These are phyloP conservation scores for Salvia hispanica DNA, from an alignment of 257 asterid genomes.

Conservation along the genomic window DNA sequence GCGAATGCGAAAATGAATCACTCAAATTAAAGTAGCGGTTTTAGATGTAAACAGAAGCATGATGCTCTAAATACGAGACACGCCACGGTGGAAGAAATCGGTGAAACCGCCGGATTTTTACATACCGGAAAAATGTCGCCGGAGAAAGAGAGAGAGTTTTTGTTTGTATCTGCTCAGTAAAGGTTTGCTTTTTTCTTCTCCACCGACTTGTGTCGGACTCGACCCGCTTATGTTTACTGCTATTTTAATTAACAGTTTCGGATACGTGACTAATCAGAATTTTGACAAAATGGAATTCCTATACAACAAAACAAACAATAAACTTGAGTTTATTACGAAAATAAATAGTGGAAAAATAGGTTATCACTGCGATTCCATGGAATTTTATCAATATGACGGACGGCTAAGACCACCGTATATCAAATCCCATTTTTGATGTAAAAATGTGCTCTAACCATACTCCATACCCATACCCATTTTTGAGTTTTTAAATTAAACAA, in stretches of 20 bases:
- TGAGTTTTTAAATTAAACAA: no score
- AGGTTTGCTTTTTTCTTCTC: constrained; percentile 32
- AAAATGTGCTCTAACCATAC: no score
- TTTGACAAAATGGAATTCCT: no score
- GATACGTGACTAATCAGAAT: constrained; percentile 45
- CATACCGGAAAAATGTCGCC: constrained; percentile 43
- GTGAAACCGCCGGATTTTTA: constrained; percentile 1
- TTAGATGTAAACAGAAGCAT: constrained; percentile 10
- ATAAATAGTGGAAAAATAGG: no score
- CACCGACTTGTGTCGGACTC: constrained; percentile 79
- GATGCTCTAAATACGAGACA: constrained; percentile 7
- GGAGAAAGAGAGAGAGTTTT: constrained; percentile 29
- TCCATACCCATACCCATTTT: no score
- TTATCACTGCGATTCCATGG: no score
- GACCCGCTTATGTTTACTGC: constrained; percentile 54
- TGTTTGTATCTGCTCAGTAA: constrained; percentile 16
- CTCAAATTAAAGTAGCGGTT: constrained; percentile 21
- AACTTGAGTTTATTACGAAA: no score
- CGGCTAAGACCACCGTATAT: no score
- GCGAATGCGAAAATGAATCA: constrained; percentile 15
- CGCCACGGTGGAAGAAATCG: not conserved
- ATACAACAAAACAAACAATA: no score
- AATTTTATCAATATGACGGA: no score
- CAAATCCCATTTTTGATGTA: no score
- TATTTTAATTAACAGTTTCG: no score